A percentile compares a stretch with the other conserved stretches of the same genome.
These are phyloP conservation scores for Crithidia expoeki DNA, from an alignment of 208 protist species.

Conservation along the genomic window DNA sequence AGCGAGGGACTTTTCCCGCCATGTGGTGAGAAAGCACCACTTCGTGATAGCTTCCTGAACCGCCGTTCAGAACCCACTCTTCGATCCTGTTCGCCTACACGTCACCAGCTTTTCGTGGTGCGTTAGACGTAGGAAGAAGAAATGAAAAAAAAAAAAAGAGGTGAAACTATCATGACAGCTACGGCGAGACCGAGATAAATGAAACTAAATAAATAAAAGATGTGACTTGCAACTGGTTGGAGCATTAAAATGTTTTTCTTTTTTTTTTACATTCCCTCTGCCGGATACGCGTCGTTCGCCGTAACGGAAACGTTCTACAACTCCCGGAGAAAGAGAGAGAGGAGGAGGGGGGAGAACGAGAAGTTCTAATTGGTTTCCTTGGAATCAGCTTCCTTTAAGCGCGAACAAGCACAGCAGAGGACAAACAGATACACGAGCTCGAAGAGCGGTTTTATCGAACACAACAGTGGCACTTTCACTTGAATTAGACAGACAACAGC, in stretches of 20 bases:
- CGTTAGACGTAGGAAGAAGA: neutral
- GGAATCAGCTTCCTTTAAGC: neutral
- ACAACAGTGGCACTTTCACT: neutral
- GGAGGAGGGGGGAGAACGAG: neutral
- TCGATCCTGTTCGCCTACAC: too few species aligned
- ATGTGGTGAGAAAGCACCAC: too few species aligned
- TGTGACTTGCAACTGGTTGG: neutral
- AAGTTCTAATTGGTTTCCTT: neutral
- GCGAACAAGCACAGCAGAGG: too few species aligned
- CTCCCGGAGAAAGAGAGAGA: neutral
- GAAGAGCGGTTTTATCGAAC: neutral
- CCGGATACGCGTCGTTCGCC: neutral
- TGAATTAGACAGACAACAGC: neutral
- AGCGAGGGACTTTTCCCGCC: too few species aligned
- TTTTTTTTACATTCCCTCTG: neutral
- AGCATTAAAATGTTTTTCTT: neutral
- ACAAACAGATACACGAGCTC: too few species aligned
- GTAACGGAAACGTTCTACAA: neutral
- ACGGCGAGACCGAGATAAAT: neutral
- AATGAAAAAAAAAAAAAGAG: constrained; percentile 5
- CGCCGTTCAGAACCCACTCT: too few species aligned
- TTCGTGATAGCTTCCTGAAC: too few species aligned
- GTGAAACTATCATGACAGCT: neutral
- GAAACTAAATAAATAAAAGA: neutral
- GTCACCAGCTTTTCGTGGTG: too few species aligned